phyloP scores from a whole-genome alignment of 805 yeast species.

The Scheffersomyces ergatensis region DNA sequence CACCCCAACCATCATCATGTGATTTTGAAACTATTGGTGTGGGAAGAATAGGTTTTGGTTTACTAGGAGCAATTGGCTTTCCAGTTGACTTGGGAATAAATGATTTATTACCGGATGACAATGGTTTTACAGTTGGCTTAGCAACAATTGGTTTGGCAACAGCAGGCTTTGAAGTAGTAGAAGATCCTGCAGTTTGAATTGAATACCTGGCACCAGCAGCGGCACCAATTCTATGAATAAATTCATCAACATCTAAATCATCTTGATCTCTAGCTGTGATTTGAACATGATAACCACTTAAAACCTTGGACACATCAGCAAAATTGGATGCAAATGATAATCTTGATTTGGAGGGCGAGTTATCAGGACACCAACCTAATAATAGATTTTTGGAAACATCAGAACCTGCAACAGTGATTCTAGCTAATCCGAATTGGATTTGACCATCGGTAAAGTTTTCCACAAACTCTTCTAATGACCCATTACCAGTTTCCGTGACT shows the following conservation, averaged over 20 bases:
- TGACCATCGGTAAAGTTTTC: constrained; percentile 81
- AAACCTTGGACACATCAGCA: constrained; percentile 66
- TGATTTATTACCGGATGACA: constrained; percentile 17
- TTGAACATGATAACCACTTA: constrained; percentile 90
- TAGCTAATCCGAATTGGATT: constrained; percentile 86
- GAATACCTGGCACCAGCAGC: constrained; percentile 97
- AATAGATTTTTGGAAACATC: constrained; percentile 81
- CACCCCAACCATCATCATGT: constrained; percentile 76
- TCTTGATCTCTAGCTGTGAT: constrained; percentile 94
- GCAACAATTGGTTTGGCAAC: constrained; percentile 23
- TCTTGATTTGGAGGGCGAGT: constrained; percentile 76
- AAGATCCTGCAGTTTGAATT: constrained; percentile 38
- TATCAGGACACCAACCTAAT: constrained; percentile 97
- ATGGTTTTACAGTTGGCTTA: constrained; percentile 28
- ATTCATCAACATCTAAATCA: constrained; percentile 78
- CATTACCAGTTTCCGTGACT: constrained; percentile 53
- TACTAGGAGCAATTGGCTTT: constrained; percentile 34
- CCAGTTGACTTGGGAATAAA: constrained; percentile 37
- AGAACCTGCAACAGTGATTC: constrained; percentile 88
- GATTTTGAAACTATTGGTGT: constrained; percentile 16
- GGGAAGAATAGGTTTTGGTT: constrained; percentile 28
- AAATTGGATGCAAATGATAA: constrained; percentile 76
- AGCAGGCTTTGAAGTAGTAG: constrained; percentile 22
- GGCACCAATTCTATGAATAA: constrained; percentile 72
- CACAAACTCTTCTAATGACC: constrained; percentile 73